Conservation (phyloP, 768 basidiomycete genomes). For the Tulasnella sp. region DNA sequence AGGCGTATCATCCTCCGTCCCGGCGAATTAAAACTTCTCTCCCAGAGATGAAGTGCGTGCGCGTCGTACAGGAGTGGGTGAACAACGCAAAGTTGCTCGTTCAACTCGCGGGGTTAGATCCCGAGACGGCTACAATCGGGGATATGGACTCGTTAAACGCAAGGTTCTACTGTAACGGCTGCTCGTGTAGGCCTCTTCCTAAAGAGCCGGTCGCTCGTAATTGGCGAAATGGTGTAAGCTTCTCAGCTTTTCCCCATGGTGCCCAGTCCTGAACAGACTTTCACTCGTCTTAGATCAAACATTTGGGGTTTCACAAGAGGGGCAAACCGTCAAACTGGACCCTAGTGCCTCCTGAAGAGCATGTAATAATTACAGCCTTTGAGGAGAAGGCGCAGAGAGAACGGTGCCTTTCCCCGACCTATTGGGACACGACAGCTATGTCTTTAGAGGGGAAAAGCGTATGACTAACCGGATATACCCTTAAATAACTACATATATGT, state of each 20-base stretch:
- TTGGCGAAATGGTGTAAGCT: neutral
- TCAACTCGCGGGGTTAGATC: neutral
- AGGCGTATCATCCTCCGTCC: neutral
- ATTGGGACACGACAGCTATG: too few relatives aligned
- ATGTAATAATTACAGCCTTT: too few relatives aligned
- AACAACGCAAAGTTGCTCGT: neutral
- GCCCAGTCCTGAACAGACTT: neutral
- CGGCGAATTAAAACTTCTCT: neutral
- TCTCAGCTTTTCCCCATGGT: neutral
- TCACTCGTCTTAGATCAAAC: neutral
- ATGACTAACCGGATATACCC: too few relatives aligned
- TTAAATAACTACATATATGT: too few relatives aligned
- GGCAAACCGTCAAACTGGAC: too few relatives aligned
- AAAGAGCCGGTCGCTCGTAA: neutral
- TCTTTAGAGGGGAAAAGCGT: too few relatives aligned
- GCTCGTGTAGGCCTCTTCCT: neutral
- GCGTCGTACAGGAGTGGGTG: neutral
- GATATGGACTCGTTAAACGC: neutral
- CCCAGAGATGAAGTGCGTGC: neutral
- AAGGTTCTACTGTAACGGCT: neutral
- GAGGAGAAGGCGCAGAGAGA: too few relatives aligned
- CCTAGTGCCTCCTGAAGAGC: too few relatives aligned
- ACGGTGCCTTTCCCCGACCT: too few relatives aligned
- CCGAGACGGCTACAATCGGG: neutral
- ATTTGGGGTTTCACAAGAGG: neutral